Evolutionary conservation across 148 eudicot species (phyloP).

Genomic region (Suaeda aralocaspica): DNA sequence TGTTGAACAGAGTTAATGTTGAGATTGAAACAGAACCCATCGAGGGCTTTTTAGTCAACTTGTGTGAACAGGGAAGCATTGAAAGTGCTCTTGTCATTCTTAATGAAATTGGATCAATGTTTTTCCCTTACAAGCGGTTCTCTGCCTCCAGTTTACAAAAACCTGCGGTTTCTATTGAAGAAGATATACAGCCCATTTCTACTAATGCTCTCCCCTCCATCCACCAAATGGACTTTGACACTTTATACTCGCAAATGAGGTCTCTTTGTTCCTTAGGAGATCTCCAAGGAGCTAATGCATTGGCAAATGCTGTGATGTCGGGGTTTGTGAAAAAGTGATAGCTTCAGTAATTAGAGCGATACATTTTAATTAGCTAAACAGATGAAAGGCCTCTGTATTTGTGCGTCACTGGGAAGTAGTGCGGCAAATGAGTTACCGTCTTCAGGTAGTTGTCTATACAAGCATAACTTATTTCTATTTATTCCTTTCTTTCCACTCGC

Average conservation of each 20-base stretch:
- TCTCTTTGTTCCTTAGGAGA: slow-evolving; percentile 65
- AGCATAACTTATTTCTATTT: not conserved
- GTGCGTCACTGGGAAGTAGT: not conserved
- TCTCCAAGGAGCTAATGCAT: slow-evolving; percentile 45
- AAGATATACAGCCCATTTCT: slow-evolving; percentile 6
- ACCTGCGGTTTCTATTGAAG: slow-evolving; percentile 13
- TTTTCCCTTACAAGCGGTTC: slow-evolving; percentile 42
- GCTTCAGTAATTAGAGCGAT: not conserved
- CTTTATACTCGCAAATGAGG: slow-evolving; percentile 49
- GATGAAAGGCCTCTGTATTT: not conserved
- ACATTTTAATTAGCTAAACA: not conserved
- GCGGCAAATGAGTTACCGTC: not conserved
- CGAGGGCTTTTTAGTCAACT: slow-evolving; percentile 41
- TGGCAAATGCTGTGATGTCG: slow-evolving; percentile 44
- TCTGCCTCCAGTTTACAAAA: slow-evolving; percentile 22
- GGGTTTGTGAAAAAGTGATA: slow-evolving; percentile 12
- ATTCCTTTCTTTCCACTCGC: not conserved
- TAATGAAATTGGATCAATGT: slow-evolving; percentile 62
- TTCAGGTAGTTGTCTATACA: slow-evolving; percentile 15
- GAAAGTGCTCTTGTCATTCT: slow-evolving; percentile 62
- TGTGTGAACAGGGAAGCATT: slow-evolving; percentile 80
- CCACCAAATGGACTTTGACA: slow-evolving; percentile 38
- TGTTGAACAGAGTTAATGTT: slow-evolving; percentile 46
- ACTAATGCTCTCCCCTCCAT: slow-evolving; percentile 15
- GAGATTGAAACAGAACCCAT: slow-evolving; percentile 60